phyloP scores from a whole-genome alignment of 2,329 filamentous ascomycete genomes.

The Rutstroemia sp. region DNA sequence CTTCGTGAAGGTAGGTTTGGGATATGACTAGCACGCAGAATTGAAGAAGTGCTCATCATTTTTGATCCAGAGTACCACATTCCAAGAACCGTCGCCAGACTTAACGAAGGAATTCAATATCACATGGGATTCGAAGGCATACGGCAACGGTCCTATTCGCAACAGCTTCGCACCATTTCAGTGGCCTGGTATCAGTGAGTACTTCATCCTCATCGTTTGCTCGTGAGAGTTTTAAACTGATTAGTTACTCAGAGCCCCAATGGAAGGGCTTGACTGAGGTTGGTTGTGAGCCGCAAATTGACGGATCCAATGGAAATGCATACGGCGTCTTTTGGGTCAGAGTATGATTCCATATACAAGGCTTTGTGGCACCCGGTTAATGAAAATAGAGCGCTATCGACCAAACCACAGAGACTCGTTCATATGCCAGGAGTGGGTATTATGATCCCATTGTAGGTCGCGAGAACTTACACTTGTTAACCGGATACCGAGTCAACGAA shows the following conservation, averaged over 20 bases:
- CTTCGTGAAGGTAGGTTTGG: constrained; percentile 35
- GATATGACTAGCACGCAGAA: not conserved
- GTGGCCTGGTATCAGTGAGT: not conserved
- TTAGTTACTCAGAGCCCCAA: not conserved
- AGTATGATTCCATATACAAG: not conserved
- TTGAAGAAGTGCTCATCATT: not conserved
- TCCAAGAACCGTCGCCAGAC: constrained; percentile 27
- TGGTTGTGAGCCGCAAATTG: not conserved
- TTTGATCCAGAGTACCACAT: constrained; percentile 30
- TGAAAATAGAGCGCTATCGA: constrained; percentile 6
- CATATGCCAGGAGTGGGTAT: constrained; percentile 35
- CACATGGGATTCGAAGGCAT: constrained; percentile 29
- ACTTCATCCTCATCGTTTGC: not conserved
- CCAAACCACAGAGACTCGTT: constrained; percentile 22
- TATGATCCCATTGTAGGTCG: constrained; percentile 14
- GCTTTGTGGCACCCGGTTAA: not conserved
- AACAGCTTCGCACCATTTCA: constrained; percentile 30
- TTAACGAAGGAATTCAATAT: constrained; percentile 31
- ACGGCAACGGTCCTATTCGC: constrained; percentile 46
- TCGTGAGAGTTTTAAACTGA: not conserved
- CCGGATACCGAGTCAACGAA: constrained; percentile 44
- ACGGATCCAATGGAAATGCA: constrained; percentile 1
- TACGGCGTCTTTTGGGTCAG: constrained; percentile 12
- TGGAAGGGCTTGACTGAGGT: not conserved
- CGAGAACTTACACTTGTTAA: constrained; percentile 47